These are phyloP conservation scores for Plasmodium inui DNA, from an alignment of 169 alveolate species.

Conservation along the genomic window DNA sequence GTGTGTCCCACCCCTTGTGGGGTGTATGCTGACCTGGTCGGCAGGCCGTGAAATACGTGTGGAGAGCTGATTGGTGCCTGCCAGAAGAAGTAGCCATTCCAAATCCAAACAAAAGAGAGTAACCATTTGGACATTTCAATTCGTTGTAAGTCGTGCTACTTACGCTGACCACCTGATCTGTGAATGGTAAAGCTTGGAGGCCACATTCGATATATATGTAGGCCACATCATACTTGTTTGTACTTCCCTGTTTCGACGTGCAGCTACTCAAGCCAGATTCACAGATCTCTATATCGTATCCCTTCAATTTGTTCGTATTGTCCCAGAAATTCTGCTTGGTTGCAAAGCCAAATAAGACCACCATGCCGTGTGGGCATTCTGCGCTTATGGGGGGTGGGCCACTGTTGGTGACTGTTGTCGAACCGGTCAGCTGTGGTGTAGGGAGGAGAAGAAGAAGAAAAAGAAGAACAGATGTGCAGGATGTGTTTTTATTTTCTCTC, in stretches of 20 bases:
- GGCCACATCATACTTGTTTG: constrained; percentile 66
- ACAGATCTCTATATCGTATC: constrained; percentile 57
- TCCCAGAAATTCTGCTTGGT: constrained; percentile 61
- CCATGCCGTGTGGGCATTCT: constrained; percentile 73
- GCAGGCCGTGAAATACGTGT: constrained; percentile 69
- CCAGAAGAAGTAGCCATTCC: constrained; percentile 76
- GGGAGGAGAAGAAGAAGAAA: background rate
- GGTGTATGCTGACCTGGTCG: constrained; percentile 75
- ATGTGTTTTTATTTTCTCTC: background rate
- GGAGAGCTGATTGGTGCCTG: constrained; percentile 44
- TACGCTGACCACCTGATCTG: constrained; percentile 60
- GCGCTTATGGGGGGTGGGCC: constrained; percentile 83
- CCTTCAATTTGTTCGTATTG: constrained; percentile 48
- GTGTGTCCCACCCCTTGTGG: background rate
- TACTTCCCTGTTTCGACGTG: constrained; percentile 77
- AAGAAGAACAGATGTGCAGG: background rate
- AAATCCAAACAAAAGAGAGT: constrained; percentile 75
- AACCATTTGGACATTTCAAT: constrained; percentile 77
- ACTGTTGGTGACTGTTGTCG: constrained; percentile 72
- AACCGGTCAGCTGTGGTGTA: constrained; percentile 47
- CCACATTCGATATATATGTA: constrained; percentile 69
- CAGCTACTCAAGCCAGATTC: constrained; percentile 68
- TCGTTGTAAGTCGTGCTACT: constrained; percentile 33
- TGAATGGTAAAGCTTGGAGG: constrained; percentile 28
- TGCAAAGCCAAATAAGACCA: constrained; percentile 79